Base-by-base conservation (phyloP, 805 yeast species). In the Zygoascus bituminiphila region DNA sequence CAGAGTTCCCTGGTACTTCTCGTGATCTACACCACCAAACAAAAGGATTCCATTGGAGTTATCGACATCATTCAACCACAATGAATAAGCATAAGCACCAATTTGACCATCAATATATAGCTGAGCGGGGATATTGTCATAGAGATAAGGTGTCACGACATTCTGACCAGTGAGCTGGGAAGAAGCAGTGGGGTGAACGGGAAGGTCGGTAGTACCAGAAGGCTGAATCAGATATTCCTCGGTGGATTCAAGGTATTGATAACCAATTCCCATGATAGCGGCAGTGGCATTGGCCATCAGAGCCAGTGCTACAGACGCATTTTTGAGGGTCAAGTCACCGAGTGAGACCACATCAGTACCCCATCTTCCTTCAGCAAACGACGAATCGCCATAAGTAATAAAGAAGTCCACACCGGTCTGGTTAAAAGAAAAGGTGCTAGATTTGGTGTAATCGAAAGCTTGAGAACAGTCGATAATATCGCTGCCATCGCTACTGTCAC, bases 251-350 rank as follows among this genome's bases (percentile, higher is more conserved):
- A 45, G 42, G 20, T 44, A 50, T 14, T 29, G n/a, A 17, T 50
- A 50, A 10, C 57, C 56, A 20, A 56, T 37, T 2, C 60, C 60
- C 15, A 55, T 31, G 26, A 56, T 48, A 2, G 49, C 53, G 25
- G 44, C 48, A 8, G 78, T 63, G 5, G 93, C 79, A 53, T 79
- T 78, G 2, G 88, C 75, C 33, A 64, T 62, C 58, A 78, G 77
- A 2, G 85, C 93, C 22, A 88, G 78, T 1, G 94, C 96, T 62
- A 89, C 75, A 5, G 88, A 78, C 23, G 84, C 67, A 48, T 70
- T 67, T 0, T 68, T 53, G 10, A 85, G 67, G 2, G 71, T 63
- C 25, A 45, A 63, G 45, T 71, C 75, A 44, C 80, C 79, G 45
- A 85, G 56, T 1, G 54, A 52, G 4, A 89, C 71, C 37, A 67